A percentile compares a stretch with the other conserved stretches of the same genome.
These are phyloP conservation scores for Dorcoceras hygrometricum DNA, from an alignment of 257 asterid genomes.

Conservation along the genomic window DNA sequence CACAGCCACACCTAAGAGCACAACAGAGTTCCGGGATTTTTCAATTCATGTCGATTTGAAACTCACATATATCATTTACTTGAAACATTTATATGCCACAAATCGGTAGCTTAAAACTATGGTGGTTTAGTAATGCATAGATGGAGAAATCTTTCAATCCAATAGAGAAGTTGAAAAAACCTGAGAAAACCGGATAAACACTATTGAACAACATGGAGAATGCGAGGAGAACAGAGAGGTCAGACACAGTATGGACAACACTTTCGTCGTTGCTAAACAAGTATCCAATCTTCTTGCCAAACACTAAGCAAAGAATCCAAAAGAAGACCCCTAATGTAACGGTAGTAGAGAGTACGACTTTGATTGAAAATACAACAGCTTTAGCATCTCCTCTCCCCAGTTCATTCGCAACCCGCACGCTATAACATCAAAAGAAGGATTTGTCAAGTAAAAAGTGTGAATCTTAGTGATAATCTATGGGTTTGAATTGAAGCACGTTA, in stretches of 20 bases:
- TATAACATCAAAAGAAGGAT: conserved; percentile 1
- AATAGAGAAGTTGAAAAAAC: conserved; percentile 28
- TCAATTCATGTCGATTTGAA: too few species aligned
- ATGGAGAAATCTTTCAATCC: too few species aligned
- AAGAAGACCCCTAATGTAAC: conserved; percentile 48
- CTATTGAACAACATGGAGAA: conserved; percentile 55
- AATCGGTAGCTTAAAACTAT: too few species aligned
- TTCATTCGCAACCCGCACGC: conserved; percentile 74
- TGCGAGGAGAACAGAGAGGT: conserved; percentile 45
- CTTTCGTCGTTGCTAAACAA: conserved; percentile 43
- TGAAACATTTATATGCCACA: conserved; percentile 18
- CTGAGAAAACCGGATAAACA: conserved; percentile 64
- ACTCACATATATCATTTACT: too few species aligned
- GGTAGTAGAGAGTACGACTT: conserved; percentile 38
- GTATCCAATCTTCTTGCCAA: conserved; percentile 49
- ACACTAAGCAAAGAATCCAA: conserved; percentile 33
- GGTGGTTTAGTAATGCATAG: too few species aligned
- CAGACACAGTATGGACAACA: conserved; percentile 40
- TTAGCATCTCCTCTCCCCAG: conserved; percentile 67
- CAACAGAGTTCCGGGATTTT: too few species aligned
- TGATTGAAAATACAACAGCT: conserved; percentile 47
- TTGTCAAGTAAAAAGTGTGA: too few species aligned
- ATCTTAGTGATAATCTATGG: too few species aligned
- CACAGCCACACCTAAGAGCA: conserved; percentile 87
- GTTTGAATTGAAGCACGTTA: too few species aligned